phyloP scores from a whole-genome alignment of 139 green algal genomes.

The Nannochloris sp. region DNA sequence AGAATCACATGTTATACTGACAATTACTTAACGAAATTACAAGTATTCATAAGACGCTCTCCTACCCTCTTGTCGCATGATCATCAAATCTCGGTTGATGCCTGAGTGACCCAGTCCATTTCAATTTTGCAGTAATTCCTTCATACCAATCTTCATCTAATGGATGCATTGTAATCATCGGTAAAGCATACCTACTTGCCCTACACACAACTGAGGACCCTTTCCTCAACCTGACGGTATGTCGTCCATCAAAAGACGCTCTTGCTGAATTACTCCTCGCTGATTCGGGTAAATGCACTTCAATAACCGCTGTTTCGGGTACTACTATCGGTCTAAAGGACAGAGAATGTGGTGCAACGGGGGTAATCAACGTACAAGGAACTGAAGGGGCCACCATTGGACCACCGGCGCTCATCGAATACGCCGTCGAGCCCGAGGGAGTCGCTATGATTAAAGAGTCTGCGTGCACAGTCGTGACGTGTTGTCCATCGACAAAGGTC shows the following conservation, averaged over 20 bases:
- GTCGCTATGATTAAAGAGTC: slow-evolving; percentile 86
- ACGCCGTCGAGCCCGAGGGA: slow-evolving; percentile 78
- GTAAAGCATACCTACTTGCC: slow-evolving; percentile 62
- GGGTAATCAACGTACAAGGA: slow-evolving; percentile 78
- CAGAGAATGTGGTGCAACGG: slow-evolving; percentile 76
- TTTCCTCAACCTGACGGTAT: slow-evolving; percentile 48
- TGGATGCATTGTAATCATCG: slow-evolving; percentile 67
- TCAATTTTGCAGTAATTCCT: slow-evolving; percentile 80
- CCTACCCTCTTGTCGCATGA: too few relatives aligned
- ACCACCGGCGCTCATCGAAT: slow-evolving; percentile 78
- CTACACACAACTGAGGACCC: slow-evolving; percentile 54
- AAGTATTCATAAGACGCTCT: too few relatives aligned
- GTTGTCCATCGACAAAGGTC: slow-evolving; percentile 68
- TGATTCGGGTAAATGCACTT: slow-evolving; percentile 57
- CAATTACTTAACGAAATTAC: too few relatives aligned
- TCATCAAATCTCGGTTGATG: slow-evolving; percentile 1
- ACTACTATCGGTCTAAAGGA: slow-evolving; percentile 79
- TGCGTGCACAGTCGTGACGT: slow-evolving; percentile 70
- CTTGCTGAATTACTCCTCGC: slow-evolving; percentile 44
- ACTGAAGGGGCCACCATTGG: slow-evolving; percentile 82
- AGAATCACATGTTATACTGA: too few relatives aligned
- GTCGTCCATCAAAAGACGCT: slow-evolving; percentile 69
- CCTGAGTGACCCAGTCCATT: slow-evolving; percentile 57
- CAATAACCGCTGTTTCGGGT: slow-evolving; percentile 65
- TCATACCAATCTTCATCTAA: slow-evolving; percentile 78